Evolutionary conservation across 805 yeast species (phyloP).

Genomic region (Candida taoyuanica): DNA sequence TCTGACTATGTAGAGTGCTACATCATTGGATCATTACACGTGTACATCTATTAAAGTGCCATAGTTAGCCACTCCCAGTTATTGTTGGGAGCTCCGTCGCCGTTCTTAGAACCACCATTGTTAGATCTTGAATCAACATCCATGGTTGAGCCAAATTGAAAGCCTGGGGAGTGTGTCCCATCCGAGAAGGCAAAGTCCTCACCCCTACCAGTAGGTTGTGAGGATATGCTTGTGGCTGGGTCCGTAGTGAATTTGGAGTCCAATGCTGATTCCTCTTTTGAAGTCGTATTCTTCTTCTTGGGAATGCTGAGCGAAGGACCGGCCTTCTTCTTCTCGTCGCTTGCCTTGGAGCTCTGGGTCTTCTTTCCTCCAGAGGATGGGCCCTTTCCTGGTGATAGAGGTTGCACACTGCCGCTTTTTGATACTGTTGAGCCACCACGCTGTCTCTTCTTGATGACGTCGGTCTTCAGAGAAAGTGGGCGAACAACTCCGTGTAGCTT

Average conservation of each 20-base stretch:
- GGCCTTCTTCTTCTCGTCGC: slow-evolving; percentile 9
- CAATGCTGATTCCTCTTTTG: too few species aligned
- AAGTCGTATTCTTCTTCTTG: slow-evolving; percentile 9
- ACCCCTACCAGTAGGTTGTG: neutral
- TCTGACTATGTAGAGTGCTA: too few species aligned
- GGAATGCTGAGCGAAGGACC: slow-evolving; percentile 2
- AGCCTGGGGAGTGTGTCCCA: slow-evolving; percentile 5
- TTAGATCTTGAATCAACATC: slow-evolving; percentile 10
- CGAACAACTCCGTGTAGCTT: slow-evolving; percentile 94
- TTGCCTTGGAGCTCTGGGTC: neutral
- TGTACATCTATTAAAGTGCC: slow-evolving; percentile 20
- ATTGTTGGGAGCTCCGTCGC: slow-evolving; percentile 17
- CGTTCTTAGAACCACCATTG: slow-evolving; percentile 1
- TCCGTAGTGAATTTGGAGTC: too few species aligned
- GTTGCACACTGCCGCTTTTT: slow-evolving; percentile 12
- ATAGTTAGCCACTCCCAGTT: slow-evolving; percentile 30
- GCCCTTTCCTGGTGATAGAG: slow-evolving; percentile 19
- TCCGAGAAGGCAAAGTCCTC: slow-evolving; percentile 13
- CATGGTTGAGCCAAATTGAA: slow-evolving; percentile 14
- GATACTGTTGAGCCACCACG: slow-evolving; percentile 38
- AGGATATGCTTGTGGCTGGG: too few species aligned
- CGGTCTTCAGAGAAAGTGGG: slow-evolving; percentile 86
- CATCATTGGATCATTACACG: too few species aligned
- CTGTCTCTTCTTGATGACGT: slow-evolving; percentile 88
- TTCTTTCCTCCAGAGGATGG: neutral